Base-by-base conservation (phyloP, 176 grass and related monocot species). In the Tuctoria greenei region DNA sequence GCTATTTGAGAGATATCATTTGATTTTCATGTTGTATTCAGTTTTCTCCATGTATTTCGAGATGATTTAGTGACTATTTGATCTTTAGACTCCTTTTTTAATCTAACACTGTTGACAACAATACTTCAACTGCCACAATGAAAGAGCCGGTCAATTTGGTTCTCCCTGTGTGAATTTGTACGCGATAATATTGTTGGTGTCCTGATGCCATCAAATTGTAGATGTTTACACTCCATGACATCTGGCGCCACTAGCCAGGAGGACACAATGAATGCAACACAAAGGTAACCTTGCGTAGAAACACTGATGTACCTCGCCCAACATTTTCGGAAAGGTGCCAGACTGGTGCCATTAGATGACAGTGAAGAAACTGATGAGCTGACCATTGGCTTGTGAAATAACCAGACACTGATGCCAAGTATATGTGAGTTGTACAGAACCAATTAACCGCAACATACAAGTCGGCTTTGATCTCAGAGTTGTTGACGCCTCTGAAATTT, bases 21-120 rank as follows among this genome's bases (percentile, higher is more conserved):
- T n/a, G n/a, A n/a, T n/a, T n/a, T n/a, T n/a, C n/a, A n/a, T n/a
- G n/a, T n/a, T n/a, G n/a, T n/a, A n/a, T n/a, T n/a, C n/a, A n/a
- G n/a, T n/a, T n/a, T n/a, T n/a, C n/a, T n/a, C n/a, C n/a, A n/a
- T n/a, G n/a, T n/a, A n/a, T n/a, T n/a, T n/a, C n/a, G n/a, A n/a
- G n/a, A n/a, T n/a, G n/a, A n/a, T n/a, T n/a, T n/a, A n/a, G n/a
- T n/a, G n/a, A n/a, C n/a, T n/a, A n/a, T n/a, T n/a, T n/a, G n/a
- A n/a, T n/a, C n/a, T n/a, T n/a, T n/a, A n/a, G n/a, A n/a, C n/a
- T n/a, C n/a, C n/a, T n/a, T n/a, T n/a, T n/a, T n/a, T n/a, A n/a
- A n/a, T n/a, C n/a, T n/a, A n/a, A n/a, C n/a, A 83, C 61, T 88
- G 75, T 83, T 64, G 75, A 88, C 69, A 79, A 83, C 75, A 88